Base-by-base conservation (phyloP, 164 flowering plant species). In the Dillenia suffruticosa region DNA sequence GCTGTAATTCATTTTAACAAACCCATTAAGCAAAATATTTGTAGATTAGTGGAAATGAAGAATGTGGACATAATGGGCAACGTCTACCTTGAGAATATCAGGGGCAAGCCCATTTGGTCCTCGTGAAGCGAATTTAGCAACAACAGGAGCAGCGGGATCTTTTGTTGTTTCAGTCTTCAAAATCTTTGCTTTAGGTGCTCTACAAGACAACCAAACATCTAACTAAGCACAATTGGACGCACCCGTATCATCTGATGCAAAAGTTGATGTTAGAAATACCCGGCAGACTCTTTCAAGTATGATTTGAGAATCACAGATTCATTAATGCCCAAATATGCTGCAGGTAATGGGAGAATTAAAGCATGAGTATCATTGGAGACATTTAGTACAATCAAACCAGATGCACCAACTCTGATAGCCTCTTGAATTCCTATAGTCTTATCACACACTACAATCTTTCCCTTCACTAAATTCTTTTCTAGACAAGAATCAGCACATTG, bases 371-470 rank as follows among this genome's bases (percentile, higher is more conserved):
- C 12, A 1, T 9, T 0, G 12, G 0, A 19, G 22, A 19, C 0
- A 26, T n/a, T 9, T 32, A 5, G 9, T 5, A n/a, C 0, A 9
- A 77, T 67, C 6, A 51, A 3, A 0, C 74, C 81, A 2, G 56
- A 6, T 1, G 74, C 81, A 48, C 78, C 76, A 47, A 44, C 63
- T 40, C 14, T 13, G 1, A 5, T 1, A 56, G 71, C 69, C 9
- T 57, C 76, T 3, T 0, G 0, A 9, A 13, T 0, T 10, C 9
- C 54, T n/a, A 0, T 0, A 0, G 10, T 2, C 0, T 1, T 6
- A 44, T 58, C 52, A 44, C 80, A 73, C 4, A 73, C 13, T 16
- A 73, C 57, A 49, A 76, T 76, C 55, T 70, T 76, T 45, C 75
- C 77, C 63, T 70, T 68, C 40, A 68, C 74, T 9, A 48, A 26